These are phyloP conservation scores for Stachybotrys echinatus DNA, from an alignment of 2,329 filamentous ascomycete species.

Conservation along the genomic window DNA sequence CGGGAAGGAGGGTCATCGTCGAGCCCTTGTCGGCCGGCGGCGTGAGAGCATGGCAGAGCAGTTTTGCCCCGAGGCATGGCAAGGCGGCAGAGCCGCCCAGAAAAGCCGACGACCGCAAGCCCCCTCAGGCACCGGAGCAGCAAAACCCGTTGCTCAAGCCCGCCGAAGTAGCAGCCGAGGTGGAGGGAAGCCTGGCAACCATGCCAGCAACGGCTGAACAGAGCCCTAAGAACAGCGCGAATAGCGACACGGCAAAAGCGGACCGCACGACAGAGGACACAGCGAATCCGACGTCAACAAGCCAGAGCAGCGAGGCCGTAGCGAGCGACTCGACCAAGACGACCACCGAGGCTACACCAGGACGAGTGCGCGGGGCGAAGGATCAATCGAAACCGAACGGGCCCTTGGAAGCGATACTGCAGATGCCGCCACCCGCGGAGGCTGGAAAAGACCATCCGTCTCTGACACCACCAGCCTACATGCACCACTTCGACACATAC, in stretches of 20 bases:
- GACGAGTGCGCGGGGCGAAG: constrained; percentile 22
- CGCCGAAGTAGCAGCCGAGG: constrained; percentile 8
- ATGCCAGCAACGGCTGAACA: too few relatives aligned
- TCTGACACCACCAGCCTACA: constrained; percentile 69
- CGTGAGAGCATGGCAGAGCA: constrained; percentile 32
- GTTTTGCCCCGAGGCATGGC: constrained; percentile 51
- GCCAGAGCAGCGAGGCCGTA: background rate
- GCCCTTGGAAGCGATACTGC: constrained; percentile 46
- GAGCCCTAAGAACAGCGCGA: background rate
- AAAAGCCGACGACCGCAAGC: constrained; percentile 10
- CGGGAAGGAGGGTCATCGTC: background rate
- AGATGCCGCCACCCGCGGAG: constrained; percentile 38
- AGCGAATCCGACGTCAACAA: background rate
- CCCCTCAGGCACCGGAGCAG: constrained; percentile 3
- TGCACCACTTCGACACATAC: constrained; percentile 97
- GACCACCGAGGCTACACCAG: constrained; percentile 6
- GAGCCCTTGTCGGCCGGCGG: constrained; percentile 33
- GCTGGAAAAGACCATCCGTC: constrained; percentile 47
- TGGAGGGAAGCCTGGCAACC: background rate
- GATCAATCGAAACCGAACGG: constrained; percentile 36
- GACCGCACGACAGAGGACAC: background rate
- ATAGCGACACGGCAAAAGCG: background rate
- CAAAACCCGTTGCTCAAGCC: constrained; percentile 15
- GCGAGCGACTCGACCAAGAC: background rate
- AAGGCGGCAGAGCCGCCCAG: constrained; percentile 53